phyloP scores from a whole-genome alignment of 495 filamentous ascomycete species.

The Aspergillus mulundensis region DNA sequence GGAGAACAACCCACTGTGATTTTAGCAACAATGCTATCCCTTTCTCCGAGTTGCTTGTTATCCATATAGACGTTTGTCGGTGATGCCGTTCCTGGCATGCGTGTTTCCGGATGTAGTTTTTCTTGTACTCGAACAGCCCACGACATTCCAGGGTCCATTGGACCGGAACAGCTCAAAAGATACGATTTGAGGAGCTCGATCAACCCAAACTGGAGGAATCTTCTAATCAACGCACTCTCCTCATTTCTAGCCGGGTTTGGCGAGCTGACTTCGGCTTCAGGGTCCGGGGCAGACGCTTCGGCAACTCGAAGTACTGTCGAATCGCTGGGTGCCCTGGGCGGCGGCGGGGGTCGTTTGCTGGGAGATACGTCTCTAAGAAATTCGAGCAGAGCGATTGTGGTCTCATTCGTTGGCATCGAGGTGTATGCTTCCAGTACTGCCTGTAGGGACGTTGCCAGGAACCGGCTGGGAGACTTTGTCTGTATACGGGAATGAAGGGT shows the following conservation, averaged over 20 bases:
- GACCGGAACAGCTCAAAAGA: conserved; percentile 51
- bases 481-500: conserved; percentile 84
- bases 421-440: conserved; percentile 69
- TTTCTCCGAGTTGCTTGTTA: conserved; percentile 57
- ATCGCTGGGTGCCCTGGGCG: conserved; percentile 61
- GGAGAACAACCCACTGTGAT: conserved; percentile 55
- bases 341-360: conserved; percentile 67
- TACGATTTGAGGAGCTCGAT: conserved; percentile 83
- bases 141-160: conserved; percentile 61
- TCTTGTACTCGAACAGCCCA: conserved; percentile 76
- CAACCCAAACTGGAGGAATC: conserved; percentile 78
- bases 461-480: conserved; percentile 87
- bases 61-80: conserved; percentile 57
- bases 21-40: conserved; percentile 71
- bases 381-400: conserved; percentile 69
- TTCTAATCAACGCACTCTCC: conserved; percentile 54
- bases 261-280: conserved; percentile 62
- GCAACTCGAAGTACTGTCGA: conserved; percentile 30
- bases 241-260: conserved; percentile 52
- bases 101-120: conserved; percentile 53
- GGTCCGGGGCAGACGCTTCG: conserved; percentile 66
- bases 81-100: conserved; percentile 47
- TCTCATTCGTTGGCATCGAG: conserved; percentile 52
- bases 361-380: conserved; percentile 72
- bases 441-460: conserved; percentile 83